Conservation (phyloP, 352 stramenopile genomes). For the Pythium plurisporium region DNA sequence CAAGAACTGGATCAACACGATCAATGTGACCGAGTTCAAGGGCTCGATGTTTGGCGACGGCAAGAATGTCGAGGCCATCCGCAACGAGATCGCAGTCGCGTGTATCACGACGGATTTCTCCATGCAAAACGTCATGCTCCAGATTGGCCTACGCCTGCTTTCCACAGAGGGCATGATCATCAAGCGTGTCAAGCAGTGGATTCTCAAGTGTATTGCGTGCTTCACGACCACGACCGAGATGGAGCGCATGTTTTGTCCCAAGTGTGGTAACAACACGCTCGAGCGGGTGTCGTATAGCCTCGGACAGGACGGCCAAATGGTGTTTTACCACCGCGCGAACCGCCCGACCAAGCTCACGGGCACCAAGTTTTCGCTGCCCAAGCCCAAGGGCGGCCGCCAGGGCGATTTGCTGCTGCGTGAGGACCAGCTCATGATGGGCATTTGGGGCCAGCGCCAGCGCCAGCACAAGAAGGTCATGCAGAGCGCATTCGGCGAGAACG, state of each 20-base stretch:
- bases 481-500: slow-evolving; percentile 94
- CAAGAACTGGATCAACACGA: slow-evolving; percentile 83
- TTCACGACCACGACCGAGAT: slow-evolving; percentile 94
- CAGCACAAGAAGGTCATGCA: slow-evolving; percentile 89
- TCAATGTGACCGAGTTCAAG: slow-evolving; percentile 61
- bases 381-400: slow-evolving; percentile 89
- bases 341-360: slow-evolving; percentile 89
- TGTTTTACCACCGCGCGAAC: slow-evolving; percentile 80
- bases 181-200: slow-evolving; percentile 92
- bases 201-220: slow-evolving; percentile 96
- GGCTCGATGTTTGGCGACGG: slow-evolving; percentile 72
- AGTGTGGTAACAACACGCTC: slow-evolving; percentile 95
- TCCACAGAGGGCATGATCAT: slow-evolving; percentile 84
- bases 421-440: slow-evolving; percentile 96
- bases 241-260: slow-evolving; percentile 94
- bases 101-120: slow-evolving; percentile 89
- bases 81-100: slow-evolving; percentile 44
- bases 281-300: slow-evolving; percentile 94
- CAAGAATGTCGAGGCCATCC: slow-evolving; percentile 58
- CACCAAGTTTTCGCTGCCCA: slow-evolving; percentile 97
- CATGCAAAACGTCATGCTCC: slow-evolving; percentile 89
- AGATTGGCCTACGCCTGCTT: slow-evolving; percentile 80
- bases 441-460: slow-evolving; percentile 94
- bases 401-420: slow-evolving; percentile 96
- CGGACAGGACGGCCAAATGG: slow-evolving; percentile 89